A percentile compares a stretch with the other conserved stretches of the same genome.
Conservation (phyloP, 345 rosid species). For the Syzygium jambos region DNA sequence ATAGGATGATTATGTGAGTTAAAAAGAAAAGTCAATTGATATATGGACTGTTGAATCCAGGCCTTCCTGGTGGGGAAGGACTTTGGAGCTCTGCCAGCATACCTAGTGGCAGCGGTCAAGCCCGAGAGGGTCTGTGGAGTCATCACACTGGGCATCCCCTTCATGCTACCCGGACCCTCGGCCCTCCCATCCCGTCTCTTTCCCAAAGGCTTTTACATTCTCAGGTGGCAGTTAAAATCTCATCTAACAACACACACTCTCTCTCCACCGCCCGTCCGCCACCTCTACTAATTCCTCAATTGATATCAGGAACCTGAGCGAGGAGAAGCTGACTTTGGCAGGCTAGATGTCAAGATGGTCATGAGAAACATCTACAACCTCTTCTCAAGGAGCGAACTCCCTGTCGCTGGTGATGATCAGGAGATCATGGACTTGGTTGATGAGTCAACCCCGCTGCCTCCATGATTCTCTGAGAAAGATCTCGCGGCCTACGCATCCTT, state of each 20-base stretch:
- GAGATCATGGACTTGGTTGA: constrained; percentile 50
- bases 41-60: constrained; percentile 1
- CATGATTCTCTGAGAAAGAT: constrained; percentile 38
- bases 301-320: constrained; percentile 26
- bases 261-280: background rate
- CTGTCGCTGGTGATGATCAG: constrained; percentile 20
- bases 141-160: constrained; percentile 25
- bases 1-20: background rate
- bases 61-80: constrained; percentile 29
- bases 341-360: constrained; percentile 33
- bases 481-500: constrained; percentile 27
- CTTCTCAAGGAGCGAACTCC: constrained; percentile 24
- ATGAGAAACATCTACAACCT: constrained; percentile 33
- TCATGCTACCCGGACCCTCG: constrained; percentile 20
- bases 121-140: constrained; percentile 21
- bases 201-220: constrained; percentile 25
- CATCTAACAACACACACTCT: background rate
- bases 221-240: constrained; percentile 25
- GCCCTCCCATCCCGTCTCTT: constrained; percentile 2
- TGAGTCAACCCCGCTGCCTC: constrained; percentile 29
- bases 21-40: background rate
- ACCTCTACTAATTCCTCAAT: background rate
- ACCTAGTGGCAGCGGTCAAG: constrained; percentile 6
- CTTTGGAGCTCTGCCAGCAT: constrained; percentile 24
- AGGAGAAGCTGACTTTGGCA: constrained; percentile 38